Evolutionary conservation across 1,139 yeast species (phyloP).

Genomic region (Kazachstania sp.): DNA sequence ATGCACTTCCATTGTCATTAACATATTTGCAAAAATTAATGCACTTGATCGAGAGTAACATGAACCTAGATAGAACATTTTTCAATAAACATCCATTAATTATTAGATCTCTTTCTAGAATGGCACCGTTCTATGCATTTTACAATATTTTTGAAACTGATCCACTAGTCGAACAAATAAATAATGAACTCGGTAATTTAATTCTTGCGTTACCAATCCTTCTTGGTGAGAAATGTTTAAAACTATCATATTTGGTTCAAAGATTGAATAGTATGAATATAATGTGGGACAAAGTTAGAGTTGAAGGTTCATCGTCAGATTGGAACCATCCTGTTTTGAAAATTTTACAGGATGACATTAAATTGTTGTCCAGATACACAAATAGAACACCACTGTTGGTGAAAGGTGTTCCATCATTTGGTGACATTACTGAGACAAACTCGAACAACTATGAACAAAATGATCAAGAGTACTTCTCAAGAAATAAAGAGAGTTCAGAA

Average conservation of each 20-base stretch:
- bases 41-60: constrained; percentile 17
- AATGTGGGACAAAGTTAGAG: constrained; percentile 21
- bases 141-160: constrained; percentile 19
- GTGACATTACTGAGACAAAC: constrained; percentile 2
- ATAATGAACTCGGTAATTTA: constrained; percentile 19
- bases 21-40: constrained; percentile 18
- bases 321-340: constrained; percentile 25
- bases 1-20: constrained; percentile 15
- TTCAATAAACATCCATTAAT: constrained; percentile 26
- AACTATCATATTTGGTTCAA: constrained; percentile 32
- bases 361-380: constrained; percentile 10
- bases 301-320: constrained; percentile 15
- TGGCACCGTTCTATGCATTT: constrained; percentile 22
- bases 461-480: constrained; percentile 3
- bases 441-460: constrained; percentile 9
- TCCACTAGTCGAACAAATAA: constrained; percentile 16
- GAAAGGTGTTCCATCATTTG: constrained; percentile 12
- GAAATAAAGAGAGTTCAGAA: constrained; percentile 9
- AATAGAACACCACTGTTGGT: constrained; percentile 16
- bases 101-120: constrained; percentile 15
- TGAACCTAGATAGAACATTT: constrained; percentile 7
- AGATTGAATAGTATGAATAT: constrained; percentile 18
- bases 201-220: constrained; percentile 13
- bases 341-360: constrained; percentile 26
- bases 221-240: constrained; percentile 32